Base-by-base conservation (phyloP, 257 asterid species). In the Petrea volubilis region DNA sequence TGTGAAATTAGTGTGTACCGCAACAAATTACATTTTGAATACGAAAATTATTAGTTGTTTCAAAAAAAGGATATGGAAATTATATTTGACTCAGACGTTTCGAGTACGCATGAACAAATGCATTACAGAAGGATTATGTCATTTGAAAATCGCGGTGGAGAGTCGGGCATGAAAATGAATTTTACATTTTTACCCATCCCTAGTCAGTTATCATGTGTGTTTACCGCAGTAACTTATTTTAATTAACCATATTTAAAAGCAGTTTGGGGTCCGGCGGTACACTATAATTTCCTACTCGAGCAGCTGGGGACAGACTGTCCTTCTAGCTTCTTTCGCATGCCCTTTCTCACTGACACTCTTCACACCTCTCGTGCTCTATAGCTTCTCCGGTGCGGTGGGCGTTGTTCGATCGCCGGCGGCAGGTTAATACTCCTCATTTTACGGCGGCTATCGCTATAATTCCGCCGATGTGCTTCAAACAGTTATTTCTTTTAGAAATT, bases 231-330 rank as follows among this genome's bases (percentile, higher is more conserved):
- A 51, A 47, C 25, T 4, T 5, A 50, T 8, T 34, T 18, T 12
- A 4, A 24, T 77, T 47, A 57, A 77, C 67, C 74, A 71, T 24
- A 70, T 71, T 77, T 64, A 47, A 71, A 58, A 28, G 52, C 34
- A 34, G 51, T 58, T 71, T 77, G 74, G 74, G 20, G 77, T 77
- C 81, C 77, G 69, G 53, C 21, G 0, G 10, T 46, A 24, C 27
- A 57, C 11, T 31, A 57, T 5, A 27, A 3, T 10, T 33, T 40
- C 33, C 4, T 25, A 25, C n/a, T 24, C 8, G 3, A 6, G 25
- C 41, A 9, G 28, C 13, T 4, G 11, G 20, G 31, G 0, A 29
- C 28, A 59, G 53, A 58, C 53, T 51, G 36, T 15, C 43, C 13
- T 17, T 46, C 46, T 53, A 20, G 60, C 64, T 25, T 29, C 40